Evolutionary conservation across 805 yeast genomes (phyloP), one percentile per base, ranked within the genome.

Genomic region (Ogataea pignaliae): DNA sequence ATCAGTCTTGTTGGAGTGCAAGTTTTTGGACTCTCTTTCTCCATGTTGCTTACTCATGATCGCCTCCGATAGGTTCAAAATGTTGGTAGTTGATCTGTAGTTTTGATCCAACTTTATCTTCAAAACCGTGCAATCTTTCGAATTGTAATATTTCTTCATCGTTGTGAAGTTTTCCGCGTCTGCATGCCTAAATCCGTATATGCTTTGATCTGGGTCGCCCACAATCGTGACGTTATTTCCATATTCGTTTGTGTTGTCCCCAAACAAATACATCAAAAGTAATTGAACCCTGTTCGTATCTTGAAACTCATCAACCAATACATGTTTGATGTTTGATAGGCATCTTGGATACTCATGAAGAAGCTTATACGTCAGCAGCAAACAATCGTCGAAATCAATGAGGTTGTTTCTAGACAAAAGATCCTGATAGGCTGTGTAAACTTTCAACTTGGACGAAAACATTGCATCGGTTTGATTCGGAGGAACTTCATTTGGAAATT

Each of bases 161-260:
- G 68, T 67, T 34, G 65, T 65, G 54, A 90, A 87, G 54, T 86
- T 89, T 14, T 70, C 66, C 1, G 83, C 71, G 31, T 80, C 79
- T 0, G 97, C 97, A 55, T 83, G 81, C 47, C 98, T 70, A 54
- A 91, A 91, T 0, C 84, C 88, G 61, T 93, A 91, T 17, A 91
- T 91, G 57, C 95, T 83, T 63, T 91, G 99, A 62, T 93, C 97
- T 0, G 97, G 96, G 59, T 91, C 99, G 1, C 99, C 99, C 2
- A 91, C 97, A 1, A 89, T 82, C 0, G 97, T 87, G 9, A 91
- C 74, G 45, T 82, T 82, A 47, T 79, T 60, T 32, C 69, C 71
- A 15, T 57, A 41, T 15, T 64, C 60, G 3, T 62, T 55, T 34
- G 74, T 68, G 45, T 68, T 69, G 11, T 58, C 56, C 0, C 82